A percentile compares a stretch with the other conserved stretches of the same genome.
phyloP scores from a whole-genome alignment of 148 eudicot genomes.

The Chenopodium quinoa region DNA sequence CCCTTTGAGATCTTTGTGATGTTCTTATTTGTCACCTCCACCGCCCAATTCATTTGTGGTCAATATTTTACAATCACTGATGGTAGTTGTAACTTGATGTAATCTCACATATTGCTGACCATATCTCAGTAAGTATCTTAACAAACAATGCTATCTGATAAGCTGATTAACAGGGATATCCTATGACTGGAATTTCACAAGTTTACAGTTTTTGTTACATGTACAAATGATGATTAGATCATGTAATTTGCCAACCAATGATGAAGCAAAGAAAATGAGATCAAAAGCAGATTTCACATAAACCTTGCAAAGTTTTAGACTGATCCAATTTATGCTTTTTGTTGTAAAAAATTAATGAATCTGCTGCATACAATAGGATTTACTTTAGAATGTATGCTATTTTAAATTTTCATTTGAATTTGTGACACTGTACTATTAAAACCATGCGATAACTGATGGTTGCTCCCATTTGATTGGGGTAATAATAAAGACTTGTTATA shows the following conservation, averaged over 20 bases:
- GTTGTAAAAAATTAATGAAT: neutral
- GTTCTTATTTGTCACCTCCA: too few species aligned
- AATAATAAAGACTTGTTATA: neutral
- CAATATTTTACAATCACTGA: neutral
- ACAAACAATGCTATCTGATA: neutral
- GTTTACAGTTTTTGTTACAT: neutral
- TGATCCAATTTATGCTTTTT: neutral
- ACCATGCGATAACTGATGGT: neutral
- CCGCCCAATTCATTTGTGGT: too few species aligned
- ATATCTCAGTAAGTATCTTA: neutral
- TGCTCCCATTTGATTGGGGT: neutral
- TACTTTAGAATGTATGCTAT: neutral
- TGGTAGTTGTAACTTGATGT: slow-evolving; percentile 5
- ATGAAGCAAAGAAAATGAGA: neutral
- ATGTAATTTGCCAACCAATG: neutral
- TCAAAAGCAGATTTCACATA: neutral
- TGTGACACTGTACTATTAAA: neutral
- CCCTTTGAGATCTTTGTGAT: neutral
- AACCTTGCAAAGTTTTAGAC: neutral
- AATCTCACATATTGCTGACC: neutral
- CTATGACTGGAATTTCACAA: neutral
- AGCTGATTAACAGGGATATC: neutral
- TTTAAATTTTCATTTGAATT: neutral
- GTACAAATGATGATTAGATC: neutral
- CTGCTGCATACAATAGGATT: neutral